Conservation (phyloP, 2,329 filamentous ascomycete genomes). For the Beauveria asiatica region DNA sequence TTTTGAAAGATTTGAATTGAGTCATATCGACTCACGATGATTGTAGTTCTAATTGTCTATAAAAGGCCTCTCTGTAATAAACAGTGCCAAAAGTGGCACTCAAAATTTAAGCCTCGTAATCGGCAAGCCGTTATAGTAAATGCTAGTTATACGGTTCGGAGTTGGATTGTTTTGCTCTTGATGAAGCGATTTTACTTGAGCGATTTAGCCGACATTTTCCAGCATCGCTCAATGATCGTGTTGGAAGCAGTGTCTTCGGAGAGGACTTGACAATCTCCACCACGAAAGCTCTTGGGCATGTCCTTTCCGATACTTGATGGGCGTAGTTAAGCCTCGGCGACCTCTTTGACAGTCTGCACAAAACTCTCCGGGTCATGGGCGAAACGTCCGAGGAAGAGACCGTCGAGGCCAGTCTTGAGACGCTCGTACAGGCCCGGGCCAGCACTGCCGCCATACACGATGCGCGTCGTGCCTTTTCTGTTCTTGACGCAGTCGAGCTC, state of each 20-base stretch:
- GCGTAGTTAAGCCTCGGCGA: constrained; percentile 38
- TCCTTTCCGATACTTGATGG: neutral
- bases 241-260: neutral
- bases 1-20: neutral
- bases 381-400: constrained; percentile 73
- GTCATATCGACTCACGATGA: constrained; percentile 1
- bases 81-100: neutral
- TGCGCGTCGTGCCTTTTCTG: constrained; percentile 51
- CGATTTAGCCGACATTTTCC: neutral
- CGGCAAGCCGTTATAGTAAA: neutral
- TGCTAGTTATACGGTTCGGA: neutral
- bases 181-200: neutral
- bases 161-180: neutral
- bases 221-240: too few relatives aligned
- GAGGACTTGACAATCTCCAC: neutral
- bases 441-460: constrained; percentile 77
- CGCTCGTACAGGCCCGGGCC: constrained; percentile 66
- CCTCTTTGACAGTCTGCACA: constrained; percentile 62
- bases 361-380: constrained; percentile 69
- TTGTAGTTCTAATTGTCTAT: neutral
- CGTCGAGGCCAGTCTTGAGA: constrained; percentile 63
- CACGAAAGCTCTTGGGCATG: neutral
- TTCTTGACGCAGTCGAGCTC: constrained; percentile 39
- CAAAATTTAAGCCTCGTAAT: neutral
- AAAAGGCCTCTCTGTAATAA: neutral